Conservation (phyloP, 495 filamentous ascomycete genomes). For the Echria macrotheca region DNA sequence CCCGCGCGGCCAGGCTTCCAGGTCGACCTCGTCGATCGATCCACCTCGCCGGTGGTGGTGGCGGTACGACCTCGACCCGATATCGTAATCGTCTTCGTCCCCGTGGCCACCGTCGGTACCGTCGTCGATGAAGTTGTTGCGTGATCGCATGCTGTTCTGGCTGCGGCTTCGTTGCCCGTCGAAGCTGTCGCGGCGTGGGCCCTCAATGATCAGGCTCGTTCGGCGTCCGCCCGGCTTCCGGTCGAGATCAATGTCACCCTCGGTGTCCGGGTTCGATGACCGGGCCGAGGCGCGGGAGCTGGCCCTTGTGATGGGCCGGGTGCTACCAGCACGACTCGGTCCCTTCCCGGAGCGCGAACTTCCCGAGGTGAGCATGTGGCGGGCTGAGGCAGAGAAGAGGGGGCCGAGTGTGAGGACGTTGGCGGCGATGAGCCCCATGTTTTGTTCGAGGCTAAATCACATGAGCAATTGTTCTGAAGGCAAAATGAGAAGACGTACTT, state of each 20-base stretch:
- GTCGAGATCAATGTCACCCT: constrained; percentile 13
- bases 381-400: constrained; percentile 24
- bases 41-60: constrained; percentile 2
- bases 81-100: constrained; percentile 10
- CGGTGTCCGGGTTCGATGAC: no score
- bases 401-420: constrained; percentile 31
- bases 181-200: constrained; percentile 10
- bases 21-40: constrained; percentile 13
- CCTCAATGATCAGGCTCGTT: constrained; percentile 23
- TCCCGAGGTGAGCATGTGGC: background rate
- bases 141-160: background rate
- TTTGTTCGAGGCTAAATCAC: constrained; percentile 26
- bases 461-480: background rate
- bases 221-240: no score
- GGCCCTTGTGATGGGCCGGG: constrained; percentile 9
- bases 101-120: no score
- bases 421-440: constrained; percentile 31
- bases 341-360: background rate
- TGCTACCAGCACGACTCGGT: constrained; percentile 12
- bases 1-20: constrained; percentile 27
- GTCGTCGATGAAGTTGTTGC: constrained; percentile 5
- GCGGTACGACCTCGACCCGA: constrained; percentile 2
- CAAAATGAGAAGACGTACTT: constrained; percentile 15
- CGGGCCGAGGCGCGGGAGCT: constrained; percentile 5
- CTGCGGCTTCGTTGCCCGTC: constrained; percentile 3